Conservation (phyloP, 257 asterid genomes). For the Lantana camara region DNA sequence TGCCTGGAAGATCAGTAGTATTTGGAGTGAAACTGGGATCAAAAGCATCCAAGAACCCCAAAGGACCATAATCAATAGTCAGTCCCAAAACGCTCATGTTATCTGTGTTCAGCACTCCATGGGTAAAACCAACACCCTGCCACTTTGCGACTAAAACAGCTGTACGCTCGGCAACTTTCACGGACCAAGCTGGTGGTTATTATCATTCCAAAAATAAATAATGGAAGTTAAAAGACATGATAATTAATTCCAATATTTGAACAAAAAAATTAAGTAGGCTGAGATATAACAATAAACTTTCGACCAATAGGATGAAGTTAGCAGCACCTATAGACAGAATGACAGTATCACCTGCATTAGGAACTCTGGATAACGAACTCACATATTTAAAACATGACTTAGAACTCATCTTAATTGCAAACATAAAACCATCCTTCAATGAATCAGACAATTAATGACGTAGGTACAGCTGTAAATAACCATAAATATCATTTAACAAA, state of each 20-base stretch:
- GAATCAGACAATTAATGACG: background rate
- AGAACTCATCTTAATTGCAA: background rate
- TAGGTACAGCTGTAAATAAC: no score
- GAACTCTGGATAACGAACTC: background rate
- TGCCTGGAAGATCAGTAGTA: slow-evolving; percentile 98
- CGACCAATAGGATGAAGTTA: no score
- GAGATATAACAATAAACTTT: no score
- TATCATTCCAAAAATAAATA: slow-evolving; percentile 27
- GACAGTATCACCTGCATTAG: background rate
- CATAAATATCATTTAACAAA: no score
- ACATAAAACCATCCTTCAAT: background rate
- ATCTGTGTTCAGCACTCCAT: slow-evolving; percentile 97
- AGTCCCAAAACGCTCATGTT: slow-evolving; percentile 97
- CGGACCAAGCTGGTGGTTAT: slow-evolving; percentile 87
- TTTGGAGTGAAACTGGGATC: slow-evolving; percentile 98
- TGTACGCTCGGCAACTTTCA: slow-evolving; percentile 92
- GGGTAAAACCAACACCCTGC: slow-evolving; percentile 99
- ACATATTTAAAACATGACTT: slow-evolving; percentile 4
- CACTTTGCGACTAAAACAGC: slow-evolving; percentile 89
- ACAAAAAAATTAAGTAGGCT: slow-evolving; percentile 18
- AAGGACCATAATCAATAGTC: slow-evolving; percentile 98
- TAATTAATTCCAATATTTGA: background rate
- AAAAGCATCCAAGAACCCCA: slow-evolving; percentile 96
- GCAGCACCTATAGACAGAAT: no score
- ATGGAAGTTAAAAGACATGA: slow-evolving; percentile 36